Conservation (phyloP, 2,329 filamentous ascomycete genomes). For the Neodidymelliopsis sp. region DNA sequence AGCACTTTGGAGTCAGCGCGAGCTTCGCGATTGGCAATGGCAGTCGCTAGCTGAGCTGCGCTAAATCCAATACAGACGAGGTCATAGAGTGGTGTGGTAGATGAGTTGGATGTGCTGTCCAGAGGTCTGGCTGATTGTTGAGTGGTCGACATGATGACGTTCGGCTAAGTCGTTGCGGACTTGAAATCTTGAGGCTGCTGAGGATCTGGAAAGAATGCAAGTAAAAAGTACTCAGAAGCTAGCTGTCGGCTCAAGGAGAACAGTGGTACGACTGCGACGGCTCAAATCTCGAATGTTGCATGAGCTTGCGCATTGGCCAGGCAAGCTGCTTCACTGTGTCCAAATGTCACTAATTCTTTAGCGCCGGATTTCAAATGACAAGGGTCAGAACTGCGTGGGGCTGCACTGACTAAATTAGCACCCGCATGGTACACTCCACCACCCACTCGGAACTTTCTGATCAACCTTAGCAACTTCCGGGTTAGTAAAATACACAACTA, state of each 20-base stretch:
- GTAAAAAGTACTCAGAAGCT: constrained; percentile 14
- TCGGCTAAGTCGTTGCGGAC: background rate
- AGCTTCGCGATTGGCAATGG: constrained; percentile 46
- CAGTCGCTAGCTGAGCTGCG: constrained; percentile 45
- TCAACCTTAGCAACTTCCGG: constrained; percentile 11
- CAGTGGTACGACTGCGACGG: constrained; percentile 14
- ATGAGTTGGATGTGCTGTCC: constrained; percentile 22
- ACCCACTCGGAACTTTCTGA: constrained; percentile 30
- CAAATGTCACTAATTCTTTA: constrained; percentile 31
- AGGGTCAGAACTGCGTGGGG: constrained; percentile 24
- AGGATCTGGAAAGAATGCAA: background rate
- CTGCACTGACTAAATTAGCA: constrained; percentile 26
- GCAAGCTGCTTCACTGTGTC: constrained; percentile 21
- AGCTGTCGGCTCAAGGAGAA: constrained; percentile 1
- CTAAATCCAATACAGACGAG: constrained; percentile 48
- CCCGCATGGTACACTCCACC: constrained; percentile 35
- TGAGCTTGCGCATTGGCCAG: constrained; percentile 24
- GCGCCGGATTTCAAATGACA: constrained; percentile 11
- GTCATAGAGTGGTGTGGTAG: constrained; percentile 35
- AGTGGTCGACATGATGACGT: constrained; percentile 32
- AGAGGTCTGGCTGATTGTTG: constrained; percentile 23
- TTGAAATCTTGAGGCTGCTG: background rate
- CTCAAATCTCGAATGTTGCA: constrained; percentile 8
- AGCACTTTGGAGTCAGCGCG: constrained; percentile 35
- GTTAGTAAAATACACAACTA: constrained; percentile 31